Base-by-base conservation (phyloP, 441 rosid genomes). In the Populus hybrid region DNA sequence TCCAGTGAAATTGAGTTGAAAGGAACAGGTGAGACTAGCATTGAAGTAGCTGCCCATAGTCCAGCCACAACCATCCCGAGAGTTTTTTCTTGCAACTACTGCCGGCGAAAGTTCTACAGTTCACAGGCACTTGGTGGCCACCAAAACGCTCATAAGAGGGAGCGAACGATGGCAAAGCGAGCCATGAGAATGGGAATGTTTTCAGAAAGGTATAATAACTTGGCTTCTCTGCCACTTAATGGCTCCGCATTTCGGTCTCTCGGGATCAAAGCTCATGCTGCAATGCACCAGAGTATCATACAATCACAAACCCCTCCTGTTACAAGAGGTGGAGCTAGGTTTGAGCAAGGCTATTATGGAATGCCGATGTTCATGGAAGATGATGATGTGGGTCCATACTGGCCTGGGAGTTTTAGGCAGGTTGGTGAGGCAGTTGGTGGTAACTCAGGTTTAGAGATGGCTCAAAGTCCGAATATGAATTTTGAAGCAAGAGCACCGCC, bases 81-180 rank as follows among this genome's bases (percentile, higher is more conserved):
- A 82, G 88, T 93, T 72, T 94, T 92, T 85, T 90, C 98, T 0
- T 94, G 98, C 82, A 94, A 94, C 75, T 94, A 91, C 84, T 94
- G 98, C 71, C 79, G 90, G 72, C 97, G 98, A 76, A 94, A 93
- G 84, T 94, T 94, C 84, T 94, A 89, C 82, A 94, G 98, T 86
- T 93, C 98, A 7, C 98, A 94, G 80, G 98, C 98, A 8, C 89
- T 94, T 20, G 98, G 98, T 3, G 98, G 98, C 73, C 98, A 94
- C 89, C 98, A 94, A 74, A 94, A 94, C 76, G 98, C 98, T 67
- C 98, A 94, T 77, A 94, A 94, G 83, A 84, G 97, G 76, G 98
- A 94, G 82, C 81, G 99, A 80, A 93, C 94, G 6, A 89, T 94
- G 87, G 99, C 97, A 0, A 94, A 94, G 78, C 93, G 95, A 10